Percentiles rank a stretch among this genome's conserved stretches.
phyloP scores from a whole-genome alignment of 345 rosid genomes.

The Ceriops tagal region DNA sequence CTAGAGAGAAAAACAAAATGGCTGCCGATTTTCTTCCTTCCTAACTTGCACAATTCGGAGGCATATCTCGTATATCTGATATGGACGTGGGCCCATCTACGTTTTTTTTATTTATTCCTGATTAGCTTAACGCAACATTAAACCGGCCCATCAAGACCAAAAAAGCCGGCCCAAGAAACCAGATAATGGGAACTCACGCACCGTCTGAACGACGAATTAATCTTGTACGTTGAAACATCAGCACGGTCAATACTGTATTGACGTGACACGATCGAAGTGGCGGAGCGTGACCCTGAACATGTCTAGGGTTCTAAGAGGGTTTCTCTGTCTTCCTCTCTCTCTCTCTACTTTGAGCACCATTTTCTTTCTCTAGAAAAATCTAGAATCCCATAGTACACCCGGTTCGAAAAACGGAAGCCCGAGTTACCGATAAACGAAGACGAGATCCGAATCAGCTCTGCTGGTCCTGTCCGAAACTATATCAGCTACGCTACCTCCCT shows the following conservation, averaged over 20 bases:
- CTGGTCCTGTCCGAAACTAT: constrained; percentile 79
- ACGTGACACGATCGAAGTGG: too few species aligned
- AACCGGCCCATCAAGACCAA: too few species aligned
- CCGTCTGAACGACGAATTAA: too few species aligned
- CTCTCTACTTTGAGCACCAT: not conserved
- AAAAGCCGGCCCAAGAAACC: too few species aligned
- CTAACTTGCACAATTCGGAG: not conserved
- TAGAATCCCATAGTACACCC: constrained; percentile 44
- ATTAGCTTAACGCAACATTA: too few species aligned
- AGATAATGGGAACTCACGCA: too few species aligned
- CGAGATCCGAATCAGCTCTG: constrained; percentile 90
- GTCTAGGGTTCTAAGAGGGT: constrained; percentile 21
- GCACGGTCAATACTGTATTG: too few species aligned
- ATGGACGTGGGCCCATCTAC: too few species aligned
- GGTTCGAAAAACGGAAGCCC: constrained; percentile 68
- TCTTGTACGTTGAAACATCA: too few species aligned
- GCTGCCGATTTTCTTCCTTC: not conserved
- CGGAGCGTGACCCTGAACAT: too few species aligned
- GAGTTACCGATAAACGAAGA: constrained; percentile 73
- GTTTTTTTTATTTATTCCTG: too few species aligned
- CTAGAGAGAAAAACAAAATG: not conserved
- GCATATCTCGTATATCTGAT: not conserved
- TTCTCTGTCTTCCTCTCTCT: constrained; percentile 1
- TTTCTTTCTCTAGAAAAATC: too few species aligned
- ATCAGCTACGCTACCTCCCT: constrained; percentile 79